Base-by-base conservation (phyloP, 805 yeast species). In the Monosporozyma siamensis region DNA sequence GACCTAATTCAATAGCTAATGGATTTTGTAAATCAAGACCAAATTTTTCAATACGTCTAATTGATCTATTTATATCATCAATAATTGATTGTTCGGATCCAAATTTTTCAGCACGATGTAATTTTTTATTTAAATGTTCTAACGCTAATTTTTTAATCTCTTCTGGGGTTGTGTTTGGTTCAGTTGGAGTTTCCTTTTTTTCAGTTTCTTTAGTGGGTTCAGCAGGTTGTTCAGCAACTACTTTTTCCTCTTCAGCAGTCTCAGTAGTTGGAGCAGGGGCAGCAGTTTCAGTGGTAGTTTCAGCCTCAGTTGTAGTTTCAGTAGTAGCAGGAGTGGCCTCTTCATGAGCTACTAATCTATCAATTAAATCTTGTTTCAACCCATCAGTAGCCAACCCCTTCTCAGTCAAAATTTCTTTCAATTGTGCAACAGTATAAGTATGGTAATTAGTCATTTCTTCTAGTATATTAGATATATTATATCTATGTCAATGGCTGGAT, bases 361-460 rank as follows among this genome's bases (percentile, higher is more conserved):
- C 74, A 44, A 83, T 67, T 51, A 83, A 66, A 41, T 87, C 96
- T 34, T 82, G 78, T 63, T 90, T 90, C 52, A 85, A 79, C 18
- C 97, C 97, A 31, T 74, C 74, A 5, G 70, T 68, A 2, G 92
- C 61, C 40, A 90, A 72, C 1, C 81, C 82, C 47, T 79, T 78
- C 18, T 71, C 63, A 53, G 81, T 80, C 53, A 90, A 72, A 44
- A 75, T 55, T 48, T 83, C 95, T 60, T 85, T 89, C 62, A 90
- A 72, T 67, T 88, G 95, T 15, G 81, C 78, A 40, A 88, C 96
- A 2, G 89, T 81, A 49, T 76, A 71, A n/a, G 78, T 56, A n/a
- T 76, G 57, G 58, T 78, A 81, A 9, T 71, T 71, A 14, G 76
- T 49, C 80, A 77, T 77, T 4, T 22, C 25, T 32, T 18, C 18